Base-by-base conservation (phyloP, 495 filamentous ascomycete genomes). In the Aspergillus carlsbadensis region DNA sequence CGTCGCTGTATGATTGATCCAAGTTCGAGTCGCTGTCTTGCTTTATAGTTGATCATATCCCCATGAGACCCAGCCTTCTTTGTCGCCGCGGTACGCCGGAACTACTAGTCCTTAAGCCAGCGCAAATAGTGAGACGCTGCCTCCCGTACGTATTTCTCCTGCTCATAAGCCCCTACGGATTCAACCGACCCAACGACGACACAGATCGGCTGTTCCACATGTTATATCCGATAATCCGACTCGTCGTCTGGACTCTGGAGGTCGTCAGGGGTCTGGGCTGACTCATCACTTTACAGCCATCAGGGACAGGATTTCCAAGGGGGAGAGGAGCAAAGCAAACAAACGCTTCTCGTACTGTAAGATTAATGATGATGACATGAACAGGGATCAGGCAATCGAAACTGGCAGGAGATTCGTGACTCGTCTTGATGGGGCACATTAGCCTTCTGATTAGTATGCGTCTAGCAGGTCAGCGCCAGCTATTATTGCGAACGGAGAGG, bases 381-480 rank as follows among this genome's bases (percentile, higher is more conserved):
- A 51, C 62, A 61, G 53, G 62, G 62, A 61, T 65, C 54, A 63
- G 59, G 41, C 54, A 52, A 26, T 50, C 44, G 50, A 33, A 10
- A 48, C 49, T 39, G 17, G 39, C 24, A 54, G 49, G 22, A 54
- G 49, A 17, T 54, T 45, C 43, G 50, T 20, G 51, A 49, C 55
- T 53, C 47, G 58, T 60, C 52, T 56, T 56, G 13, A 43, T 31
- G 43, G 54, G 48, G 45, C 18, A 34, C 36, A 34, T 45, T 21
- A 45, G 42, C 22, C 42, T n/a, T 8, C 26, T 29, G 8, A 29
- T 29, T 29, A 33, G 17, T 15, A 34, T 48, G 24, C n/a, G 45
- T 15, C 40, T 33, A 42, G 40, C 24, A 54, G 24, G 42, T 11
- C 42, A 29, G 42, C 43, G 10, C 22, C 18, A 50, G 35, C 55